These are phyloP conservation scores for Nemania sp. DNA, from an alignment of 2,329 filamentous ascomycete genomes.

Conservation along the genomic window DNA sequence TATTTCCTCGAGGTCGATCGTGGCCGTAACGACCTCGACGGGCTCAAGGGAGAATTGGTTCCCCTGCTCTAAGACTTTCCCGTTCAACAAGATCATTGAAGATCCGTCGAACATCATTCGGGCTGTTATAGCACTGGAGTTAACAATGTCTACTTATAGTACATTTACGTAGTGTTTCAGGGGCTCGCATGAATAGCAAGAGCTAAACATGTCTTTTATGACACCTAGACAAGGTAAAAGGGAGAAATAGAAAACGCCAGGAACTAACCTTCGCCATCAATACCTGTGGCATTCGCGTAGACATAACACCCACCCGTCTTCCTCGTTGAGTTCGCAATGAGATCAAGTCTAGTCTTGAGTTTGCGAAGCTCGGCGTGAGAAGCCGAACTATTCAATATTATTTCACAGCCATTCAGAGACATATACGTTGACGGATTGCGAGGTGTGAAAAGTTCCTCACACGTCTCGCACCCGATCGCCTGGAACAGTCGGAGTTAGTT, in stretches of 20 bases:
- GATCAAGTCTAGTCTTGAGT: constrained; percentile 33
- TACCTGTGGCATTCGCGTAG: constrained; percentile 35
- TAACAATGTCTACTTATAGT: too few relatives aligned
- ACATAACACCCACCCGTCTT: constrained; percentile 37
- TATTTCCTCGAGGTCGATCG: constrained; percentile 34
- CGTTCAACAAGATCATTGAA: constrained; percentile 34
- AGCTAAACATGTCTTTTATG: too few relatives aligned
- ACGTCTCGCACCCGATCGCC: constrained; percentile 57
- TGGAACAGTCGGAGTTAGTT: too few relatives aligned
- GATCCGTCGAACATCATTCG: constrained; percentile 39
- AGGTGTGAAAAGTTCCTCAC: constrained; percentile 36
- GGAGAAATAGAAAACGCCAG: too few relatives aligned
- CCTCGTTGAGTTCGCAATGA: constrained; percentile 40
- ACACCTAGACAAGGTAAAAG: too few relatives aligned
- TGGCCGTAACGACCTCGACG: constrained; percentile 36
- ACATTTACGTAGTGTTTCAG: too few relatives aligned
- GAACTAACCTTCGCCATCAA: too few relatives aligned
- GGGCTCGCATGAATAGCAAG: too few relatives aligned
- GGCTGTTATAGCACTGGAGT: too few relatives aligned
- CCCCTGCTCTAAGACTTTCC: constrained; percentile 28
- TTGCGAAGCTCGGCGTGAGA: constrained; percentile 37
- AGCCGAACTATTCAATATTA: constrained; percentile 34
- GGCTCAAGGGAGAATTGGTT: constrained; percentile 35
- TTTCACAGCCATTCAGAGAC: constrained; percentile 28
- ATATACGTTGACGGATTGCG: constrained; percentile 35